Base-by-base conservation (phyloP, 2,329 filamentous ascomycete genomes). In the Aspergillus fumigatus region DNA sequence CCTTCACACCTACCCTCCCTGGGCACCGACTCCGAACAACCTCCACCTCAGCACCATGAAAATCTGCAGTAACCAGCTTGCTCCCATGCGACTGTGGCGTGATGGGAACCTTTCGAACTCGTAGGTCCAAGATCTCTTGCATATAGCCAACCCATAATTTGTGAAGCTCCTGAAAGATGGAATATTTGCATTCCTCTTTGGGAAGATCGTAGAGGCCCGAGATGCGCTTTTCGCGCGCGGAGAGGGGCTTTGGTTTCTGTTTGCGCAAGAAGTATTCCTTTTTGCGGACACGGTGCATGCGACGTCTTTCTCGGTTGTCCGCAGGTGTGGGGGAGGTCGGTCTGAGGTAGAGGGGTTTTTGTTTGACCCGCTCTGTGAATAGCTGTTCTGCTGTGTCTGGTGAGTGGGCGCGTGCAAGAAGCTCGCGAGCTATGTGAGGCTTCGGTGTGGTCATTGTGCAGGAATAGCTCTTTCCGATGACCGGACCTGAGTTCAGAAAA, bases 101-200 rank as follows among this genome's bases (percentile, higher is more conserved):
- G 2, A 87, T 82, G 59, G 56, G 59, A 56, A 56, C 63, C 60
- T 55, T 21, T 3, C 65, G 61, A 29, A 63, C 70, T 59, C 84
- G 82, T 54, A 84, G 69, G 4, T 88, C 88, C 1, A 97, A 75
- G 0, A 97, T 78, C 64, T 97, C 92, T 53, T 86, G 84, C 67
- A 94, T 88, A 73, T 99, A 99, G 3, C 84, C 86, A 40, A 86
- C 75, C 94, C 94, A 99, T 61, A 99, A 78, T 17, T 74, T 73
- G 70, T 95, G 85, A 63, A 99, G 75, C 0, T 88, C 88, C 63
- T 86, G 82, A 71, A 94, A 97, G 32, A 93, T 82, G 4, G 80
- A 80, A 68, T 95, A 95, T 60, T 86, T 87, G 63, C 83, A 82
- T 55, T 87, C 84, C 38, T 82, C 76, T 57, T 84, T 84, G 0